Base-by-base conservation (phyloP, 768 basidiomycete genomes). In the Mycena vulgaris region DNA sequence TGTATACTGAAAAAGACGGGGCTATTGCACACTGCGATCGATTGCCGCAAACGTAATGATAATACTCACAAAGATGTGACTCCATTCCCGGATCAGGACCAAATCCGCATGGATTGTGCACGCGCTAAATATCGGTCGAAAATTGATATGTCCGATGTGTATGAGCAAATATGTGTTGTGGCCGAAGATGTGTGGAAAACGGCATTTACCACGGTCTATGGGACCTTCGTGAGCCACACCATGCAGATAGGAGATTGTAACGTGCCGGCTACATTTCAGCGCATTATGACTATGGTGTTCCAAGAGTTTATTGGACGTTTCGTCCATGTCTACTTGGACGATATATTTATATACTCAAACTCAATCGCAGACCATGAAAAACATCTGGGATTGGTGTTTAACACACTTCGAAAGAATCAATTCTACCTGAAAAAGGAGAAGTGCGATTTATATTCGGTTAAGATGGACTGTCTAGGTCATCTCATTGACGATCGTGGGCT, bases 181-280 rank as follows among this genome's bases (percentile, higher is more conserved):
- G 27, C 49, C 0, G 73, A 75, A 3, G 75, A 80, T 40, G 66
- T 82, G 2, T 52, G 51, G 39, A 73, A 76, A 0, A 77, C 75
- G 0, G 77, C 74, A 0, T 82, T 84, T 1, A 72, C 78, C 0
- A 84, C 51, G 19, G 23, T 52, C 16, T 52, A 52, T n/a, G 51
- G 51, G 6, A 52, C 51, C 6, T 52, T 21, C 17, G 28, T 52
- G 13, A 52, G 51, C 31, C 51, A 52, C 51, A 52, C 51, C 6
- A 52, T 52, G 51, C 51, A 52, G 31, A 52, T 52, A 76, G 87
- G 86, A 0, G 82, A 88, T 60, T 84, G 83, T 45, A 89, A 89
- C 67, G 83, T 82, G 0, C 85, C 84, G 0, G 76, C 83, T 0
- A 88, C 86, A 0, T 88, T 85, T 60, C 87, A 88, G 63, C 37